These are phyloP conservation scores for Alternaria gaisen DNA, from an alignment of 2,329 filamentous ascomycete genomes.

Conservation along the genomic window DNA sequence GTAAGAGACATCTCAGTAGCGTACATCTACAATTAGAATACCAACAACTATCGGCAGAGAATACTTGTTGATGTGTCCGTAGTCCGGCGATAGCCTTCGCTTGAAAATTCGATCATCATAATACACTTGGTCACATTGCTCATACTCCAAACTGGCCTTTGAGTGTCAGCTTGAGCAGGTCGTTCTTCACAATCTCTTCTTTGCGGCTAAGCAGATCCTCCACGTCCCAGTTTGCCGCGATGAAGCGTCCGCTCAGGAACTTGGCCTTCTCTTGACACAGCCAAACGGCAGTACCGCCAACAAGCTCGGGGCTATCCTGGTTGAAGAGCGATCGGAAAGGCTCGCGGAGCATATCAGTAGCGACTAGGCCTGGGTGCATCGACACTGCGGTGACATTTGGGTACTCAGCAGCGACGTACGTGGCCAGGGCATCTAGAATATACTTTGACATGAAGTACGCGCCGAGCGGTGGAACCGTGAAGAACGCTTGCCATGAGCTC, in stretches of 20 bases:
- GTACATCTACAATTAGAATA: too few relatives aligned
- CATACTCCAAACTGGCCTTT: constrained; percentile 24
- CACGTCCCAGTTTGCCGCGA: constrained; percentile 42
- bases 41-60: too few relatives aligned
- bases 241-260: constrained; percentile 39
- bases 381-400: constrained; percentile 24
- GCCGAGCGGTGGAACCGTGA: constrained; percentile 14
- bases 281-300: constrained; percentile 41
- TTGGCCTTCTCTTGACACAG: constrained; percentile 32
- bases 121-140: too few relatives aligned
- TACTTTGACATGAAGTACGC: constrained; percentile 27
- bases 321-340: constrained; percentile 21
- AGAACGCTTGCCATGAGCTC: constrained; percentile 19
- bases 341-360: constrained; percentile 27
- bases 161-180: constrained; percentile 26
- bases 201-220: constrained; percentile 37
- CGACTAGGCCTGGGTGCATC: constrained; percentile 26
- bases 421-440: constrained; percentile 15
- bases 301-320: constrained; percentile 38
- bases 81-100: too few relatives aligned
- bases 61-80: too few relatives aligned
- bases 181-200: constrained; percentile 27
- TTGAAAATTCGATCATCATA: too few relatives aligned
- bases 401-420: constrained; percentile 28
- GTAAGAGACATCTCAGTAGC: too few relatives aligned